Evolutionary conservation across 1,284 basidiomycete species (phyloP), one percentile per base, ranked within the genome.

Genomic region (Malassezia nana): DNA sequence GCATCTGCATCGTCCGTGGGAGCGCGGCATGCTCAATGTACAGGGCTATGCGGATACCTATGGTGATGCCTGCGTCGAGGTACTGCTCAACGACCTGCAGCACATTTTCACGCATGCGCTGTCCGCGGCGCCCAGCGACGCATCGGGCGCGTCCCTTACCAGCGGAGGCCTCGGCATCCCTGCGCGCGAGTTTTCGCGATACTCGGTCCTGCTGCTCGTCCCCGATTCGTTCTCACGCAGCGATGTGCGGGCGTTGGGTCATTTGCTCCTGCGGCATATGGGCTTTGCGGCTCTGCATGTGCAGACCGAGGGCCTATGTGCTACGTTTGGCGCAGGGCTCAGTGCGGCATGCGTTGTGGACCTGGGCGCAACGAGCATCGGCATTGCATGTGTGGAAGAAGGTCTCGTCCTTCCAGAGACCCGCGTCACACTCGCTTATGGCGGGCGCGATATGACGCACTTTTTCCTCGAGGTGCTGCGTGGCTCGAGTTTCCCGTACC

Each of bases 331-430:
- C 16, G 89, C 92, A 2, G 94, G 94, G 10, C 84, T 96, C 53
- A 89, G 87, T 0, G 86, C 83, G 60, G 91, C 90, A 10, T 96
- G 92, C 69, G 87, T 99, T 3, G 87, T 98, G 30, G 89, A 98
- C 71, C 83, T 98, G 50, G 94, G 94, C 9, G 85, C 91, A 6
- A 81, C 80, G 22, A 82, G 81, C 58, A 90, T 87, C 2, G 87
- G 82, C 60, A 83, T 99, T 47, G 84, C 90, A 0, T 96, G 92
- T 68, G 86, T 98, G 6, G 94, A 98, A 61, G 94, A 99, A 68
- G 94, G 94, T 1, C 75, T 92, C 46, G 82, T 98, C 13, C 77
- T 91, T 24, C 75, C 85, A 2, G 94, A 98, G 63, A 89, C 89
- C 3, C 82, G 92, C 56, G 84, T 96, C 76, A 79, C 81, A 26